These are phyloP conservation scores for Solanum stenotomum DNA, from an alignment of 257 asterid genomes.

Conservation along the genomic window DNA sequence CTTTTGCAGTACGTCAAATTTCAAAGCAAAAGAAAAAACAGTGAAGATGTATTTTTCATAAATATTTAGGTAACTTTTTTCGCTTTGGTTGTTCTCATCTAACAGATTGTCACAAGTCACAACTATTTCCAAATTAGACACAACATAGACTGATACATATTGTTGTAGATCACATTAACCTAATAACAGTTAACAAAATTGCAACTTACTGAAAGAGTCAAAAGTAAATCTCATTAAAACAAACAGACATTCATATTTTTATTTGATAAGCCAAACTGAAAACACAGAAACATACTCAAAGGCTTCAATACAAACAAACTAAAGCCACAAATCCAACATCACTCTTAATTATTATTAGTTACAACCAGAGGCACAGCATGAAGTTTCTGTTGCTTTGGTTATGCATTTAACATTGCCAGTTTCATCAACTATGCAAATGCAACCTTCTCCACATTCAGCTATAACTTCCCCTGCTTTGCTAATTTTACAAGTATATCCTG, in stretches of 20 bases:
- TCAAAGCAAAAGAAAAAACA: too few species aligned
- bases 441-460: conserved; percentile 13
- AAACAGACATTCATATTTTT: too few species aligned
- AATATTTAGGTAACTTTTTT: too few species aligned
- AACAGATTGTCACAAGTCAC: not conserved
- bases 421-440: conserved; percentile 3
- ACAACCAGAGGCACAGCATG: not conserved
- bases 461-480: not conserved
- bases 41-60: not conserved
- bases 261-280: not conserved
- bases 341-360: not conserved
- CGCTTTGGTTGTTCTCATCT: not conserved
- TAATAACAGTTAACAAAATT: not conserved
- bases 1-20: too few species aligned
- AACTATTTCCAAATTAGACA: not conserved
- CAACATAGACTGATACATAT: too few species aligned
- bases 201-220: not conserved
- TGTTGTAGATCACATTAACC: not conserved
- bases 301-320: not conserved
- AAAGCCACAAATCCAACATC: not conserved
- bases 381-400: not conserved
- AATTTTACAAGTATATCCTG: not conserved
- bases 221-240: not conserved
- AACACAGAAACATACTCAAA: not conserved
- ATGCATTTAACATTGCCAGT: not conserved